These are phyloP conservation scores for Elongisporangium undulatum DNA, from an alignment of 352 stramenopile genomes.

Conservation along the genomic window DNA sequence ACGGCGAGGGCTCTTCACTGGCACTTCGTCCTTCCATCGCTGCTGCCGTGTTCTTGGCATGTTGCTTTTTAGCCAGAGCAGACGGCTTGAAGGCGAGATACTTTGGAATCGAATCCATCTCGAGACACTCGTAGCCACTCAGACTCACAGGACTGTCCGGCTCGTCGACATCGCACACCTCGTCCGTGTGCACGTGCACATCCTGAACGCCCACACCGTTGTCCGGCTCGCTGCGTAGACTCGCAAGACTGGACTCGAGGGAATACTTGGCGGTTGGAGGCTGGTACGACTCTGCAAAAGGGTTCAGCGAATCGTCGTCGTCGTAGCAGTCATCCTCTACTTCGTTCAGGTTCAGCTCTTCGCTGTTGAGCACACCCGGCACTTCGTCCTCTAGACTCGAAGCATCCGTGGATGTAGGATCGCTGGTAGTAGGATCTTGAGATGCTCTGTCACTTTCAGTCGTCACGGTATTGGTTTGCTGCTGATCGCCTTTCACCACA, in stretches of 20 bases:
- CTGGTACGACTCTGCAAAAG: constrained; percentile 53
- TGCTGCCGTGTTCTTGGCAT: neutral
- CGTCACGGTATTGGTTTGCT: neutral
- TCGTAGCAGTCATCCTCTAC: constrained; percentile 5
- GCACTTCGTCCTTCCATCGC: neutral
- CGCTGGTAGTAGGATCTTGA: neutral
- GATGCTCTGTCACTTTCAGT: neutral
- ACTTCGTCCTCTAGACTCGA: neutral
- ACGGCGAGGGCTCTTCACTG: neutral
- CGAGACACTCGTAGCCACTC: constrained; percentile 66
- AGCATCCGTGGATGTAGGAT: neutral
- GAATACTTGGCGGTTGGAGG: constrained; percentile 16
- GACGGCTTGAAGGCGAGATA: constrained; percentile 68
- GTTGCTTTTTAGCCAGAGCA: constrained; percentile 9
- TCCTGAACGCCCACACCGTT: constrained; percentile 12
- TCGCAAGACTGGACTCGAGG: constrained; percentile 29
- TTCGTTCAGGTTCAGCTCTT: constrained; percentile 1
- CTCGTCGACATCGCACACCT: constrained; percentile 8
- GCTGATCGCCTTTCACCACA: neutral
- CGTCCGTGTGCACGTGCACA: constrained; percentile 8
- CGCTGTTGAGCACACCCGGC: neutral
- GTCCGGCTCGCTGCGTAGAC: constrained; percentile 17
- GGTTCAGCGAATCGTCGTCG: constrained; percentile 69
- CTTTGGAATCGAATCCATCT: constrained; percentile 69
- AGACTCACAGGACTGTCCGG: constrained; percentile 52